Percentiles rank a stretch among this genome's conserved stretches.
Evolutionary conservation across 2,329 filamentous ascomycete species (phyloP).

Genomic region (Fusarium nygamai): DNA sequence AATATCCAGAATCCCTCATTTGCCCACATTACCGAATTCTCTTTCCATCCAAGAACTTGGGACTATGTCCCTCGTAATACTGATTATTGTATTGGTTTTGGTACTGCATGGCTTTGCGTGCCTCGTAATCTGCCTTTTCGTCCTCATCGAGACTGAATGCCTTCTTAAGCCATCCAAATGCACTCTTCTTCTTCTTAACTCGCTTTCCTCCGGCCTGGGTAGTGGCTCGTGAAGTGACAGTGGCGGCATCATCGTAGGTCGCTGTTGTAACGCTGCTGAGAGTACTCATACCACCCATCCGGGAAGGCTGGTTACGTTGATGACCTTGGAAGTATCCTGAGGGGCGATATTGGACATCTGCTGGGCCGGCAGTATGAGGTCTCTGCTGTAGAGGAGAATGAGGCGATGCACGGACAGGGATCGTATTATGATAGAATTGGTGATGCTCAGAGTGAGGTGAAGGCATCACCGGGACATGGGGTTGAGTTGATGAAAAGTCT

Average conservation of each 20-base stretch:
- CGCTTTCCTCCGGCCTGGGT: slow-evolving; percentile 50
- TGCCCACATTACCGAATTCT: slow-evolving; percentile 50
- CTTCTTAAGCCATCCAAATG: slow-evolving; percentile 75
- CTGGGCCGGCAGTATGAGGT: slow-evolving; percentile 61
- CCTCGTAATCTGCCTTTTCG: slow-evolving; percentile 68
- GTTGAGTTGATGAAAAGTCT: slow-evolving; percentile 41
- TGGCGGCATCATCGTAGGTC: slow-evolving; percentile 52
- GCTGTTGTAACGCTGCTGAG: slow-evolving; percentile 64
- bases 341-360: slow-evolving; percentile 42
- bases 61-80: slow-evolving; percentile 62
- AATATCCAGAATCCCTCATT: slow-evolving; percentile 4
- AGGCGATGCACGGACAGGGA: slow-evolving; percentile 68
- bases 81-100: slow-evolving; percentile 54
- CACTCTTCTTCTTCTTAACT: slow-evolving; percentile 73
- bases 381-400: slow-evolving; percentile 71
- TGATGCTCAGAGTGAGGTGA: slow-evolving; percentile 51
- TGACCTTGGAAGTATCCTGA: slow-evolving; percentile 52
- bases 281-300: slow-evolving; percentile 65
- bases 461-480: slow-evolving; percentile 39
- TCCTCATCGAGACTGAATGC: slow-evolving; percentile 73
- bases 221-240: slow-evolving; percentile 41
- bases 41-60: slow-evolving; percentile 66
- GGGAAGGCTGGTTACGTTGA: slow-evolving; percentile 61
- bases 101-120: slow-evolving; percentile 58
- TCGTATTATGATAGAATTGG: slow-evolving; percentile 62